Base-by-base conservation (phyloP, 2,329 filamentous ascomycete genomes). In the Arthrinium phaeospermum region DNA sequence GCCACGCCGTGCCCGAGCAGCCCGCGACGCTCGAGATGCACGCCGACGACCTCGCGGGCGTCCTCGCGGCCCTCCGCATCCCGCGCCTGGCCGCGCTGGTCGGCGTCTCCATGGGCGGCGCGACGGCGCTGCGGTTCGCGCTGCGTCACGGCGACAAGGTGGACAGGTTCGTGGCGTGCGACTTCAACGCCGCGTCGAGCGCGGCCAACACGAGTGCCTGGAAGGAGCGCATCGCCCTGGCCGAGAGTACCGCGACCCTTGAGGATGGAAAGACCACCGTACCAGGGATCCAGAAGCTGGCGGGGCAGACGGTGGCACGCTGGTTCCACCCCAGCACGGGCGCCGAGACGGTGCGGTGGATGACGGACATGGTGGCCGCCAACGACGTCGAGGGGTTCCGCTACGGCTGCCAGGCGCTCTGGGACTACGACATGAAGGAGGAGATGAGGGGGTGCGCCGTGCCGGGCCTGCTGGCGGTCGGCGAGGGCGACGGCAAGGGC, bases 131-230 rank as follows among this genome's bases (percentile, higher is more conserved):
- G 69, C 91, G 92, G 79, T 91, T 93, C 70, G 92, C 92, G 0
- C 88, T 97, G 24, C 95, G 94, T 78, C 94, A 93, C 82, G 95
- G 96, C 79, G 85, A 88, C 72, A 90, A 96, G 41, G 94, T 96
- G 0, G 85, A 91, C 73, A 96, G 94, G 84, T 95, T 98, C 82
- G 94, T 98, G 86, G 89, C 88, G 22, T 91, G 89, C 75, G 96
- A 99, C 81, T 97, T 94, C 79, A 96, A 95, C 81, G 88, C 89
- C 10, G 87, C 90, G 6, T 91, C 92, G 0, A 94, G 92, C 73
- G 84, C 91, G 0, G 91, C 91, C 47, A 97, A 97, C 83, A 92
- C 91, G 4, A 88, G 90, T 68, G 93, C 93, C 0, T 97, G 94
- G 94, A 90, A 90, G 71, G 93, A 95, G 61, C 91, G 94, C 41